Conservation (phyloP, 768 basidiomycete species). For the Kwoniella europaea region DNA sequence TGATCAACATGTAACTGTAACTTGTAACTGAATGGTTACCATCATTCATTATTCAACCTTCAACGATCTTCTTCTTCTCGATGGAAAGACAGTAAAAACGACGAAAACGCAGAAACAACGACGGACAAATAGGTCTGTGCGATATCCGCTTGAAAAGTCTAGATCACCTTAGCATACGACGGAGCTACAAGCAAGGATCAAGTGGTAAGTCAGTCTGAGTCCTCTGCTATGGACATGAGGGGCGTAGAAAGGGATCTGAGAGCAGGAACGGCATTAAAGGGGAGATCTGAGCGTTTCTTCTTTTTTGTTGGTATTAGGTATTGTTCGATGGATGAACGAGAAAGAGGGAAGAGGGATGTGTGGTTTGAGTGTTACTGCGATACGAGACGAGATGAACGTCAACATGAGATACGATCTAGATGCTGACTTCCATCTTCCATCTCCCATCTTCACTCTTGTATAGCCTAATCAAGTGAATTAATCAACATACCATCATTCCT, state of each 20-base stretch:
- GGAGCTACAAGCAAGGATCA: neutral
- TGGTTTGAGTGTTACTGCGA: too few species aligned
- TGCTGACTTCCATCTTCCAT: too few species aligned
- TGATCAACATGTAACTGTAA: slow-evolving; percentile 5
- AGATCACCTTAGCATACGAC: neutral
- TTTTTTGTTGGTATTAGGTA: too few species aligned
- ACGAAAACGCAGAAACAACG: neutral
- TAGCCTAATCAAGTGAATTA: too few species aligned
- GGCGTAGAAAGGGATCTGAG: neutral
- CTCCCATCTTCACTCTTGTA: too few species aligned
- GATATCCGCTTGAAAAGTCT: neutral
- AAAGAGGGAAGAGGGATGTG: too few species aligned
- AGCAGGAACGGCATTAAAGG: neutral
- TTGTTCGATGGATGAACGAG: too few species aligned
- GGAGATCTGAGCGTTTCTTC: neutral
- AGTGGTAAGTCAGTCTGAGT: neutral
- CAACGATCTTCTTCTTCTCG: too few species aligned
- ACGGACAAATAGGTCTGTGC: neutral
- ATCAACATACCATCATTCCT: too few species aligned
- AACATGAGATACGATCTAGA: too few species aligned
- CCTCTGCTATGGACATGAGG: neutral
- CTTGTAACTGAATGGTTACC: neutral
- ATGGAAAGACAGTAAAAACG: neutral
- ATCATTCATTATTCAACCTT: neutral
- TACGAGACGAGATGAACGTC: too few species aligned